Conservation (phyloP, 2,329 filamentous ascomycete species). For the Tympanopsis confertula region DNA sequence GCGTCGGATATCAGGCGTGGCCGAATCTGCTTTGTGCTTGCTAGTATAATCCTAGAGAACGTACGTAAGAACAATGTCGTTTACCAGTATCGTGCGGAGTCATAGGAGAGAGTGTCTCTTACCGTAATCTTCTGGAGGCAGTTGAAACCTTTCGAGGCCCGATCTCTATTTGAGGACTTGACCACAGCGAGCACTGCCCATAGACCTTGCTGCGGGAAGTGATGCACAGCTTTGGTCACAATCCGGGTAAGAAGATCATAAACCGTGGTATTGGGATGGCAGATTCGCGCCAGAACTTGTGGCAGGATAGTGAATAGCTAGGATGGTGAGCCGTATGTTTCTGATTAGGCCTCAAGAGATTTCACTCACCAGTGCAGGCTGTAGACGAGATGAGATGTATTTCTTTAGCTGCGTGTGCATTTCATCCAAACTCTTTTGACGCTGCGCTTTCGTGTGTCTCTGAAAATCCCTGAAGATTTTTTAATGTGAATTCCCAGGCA, state of each 20-base stretch:
- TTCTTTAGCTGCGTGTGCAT: constrained; percentile 48
- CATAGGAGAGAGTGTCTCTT: too few relatives aligned
- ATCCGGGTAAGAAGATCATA: constrained; percentile 45
- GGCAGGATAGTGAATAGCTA: constrained; percentile 29
- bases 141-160: constrained; percentile 12
- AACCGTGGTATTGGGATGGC: constrained; percentile 47
- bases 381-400: constrained; percentile 21
- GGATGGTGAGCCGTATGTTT: background rate
- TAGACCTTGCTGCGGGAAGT: constrained; percentile 52
- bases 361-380: background rate
- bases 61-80: too few relatives aligned
- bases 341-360: background rate
- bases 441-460: background rate
- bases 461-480: background rate
- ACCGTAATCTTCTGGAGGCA: background rate
- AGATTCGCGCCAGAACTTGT: constrained; percentile 57
- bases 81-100: too few relatives aligned
- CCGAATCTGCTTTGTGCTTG: background rate
- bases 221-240: constrained; percentile 43
- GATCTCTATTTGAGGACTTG: constrained; percentile 47
- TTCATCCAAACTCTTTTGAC: constrained; percentile 35
- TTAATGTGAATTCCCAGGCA: background rate
- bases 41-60: too few relatives aligned
- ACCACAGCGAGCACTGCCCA: constrained; percentile 55
- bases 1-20: background rate